phyloP scores from a whole-genome alignment of 148 eudicot genomes.

The Cornus florida region DNA sequence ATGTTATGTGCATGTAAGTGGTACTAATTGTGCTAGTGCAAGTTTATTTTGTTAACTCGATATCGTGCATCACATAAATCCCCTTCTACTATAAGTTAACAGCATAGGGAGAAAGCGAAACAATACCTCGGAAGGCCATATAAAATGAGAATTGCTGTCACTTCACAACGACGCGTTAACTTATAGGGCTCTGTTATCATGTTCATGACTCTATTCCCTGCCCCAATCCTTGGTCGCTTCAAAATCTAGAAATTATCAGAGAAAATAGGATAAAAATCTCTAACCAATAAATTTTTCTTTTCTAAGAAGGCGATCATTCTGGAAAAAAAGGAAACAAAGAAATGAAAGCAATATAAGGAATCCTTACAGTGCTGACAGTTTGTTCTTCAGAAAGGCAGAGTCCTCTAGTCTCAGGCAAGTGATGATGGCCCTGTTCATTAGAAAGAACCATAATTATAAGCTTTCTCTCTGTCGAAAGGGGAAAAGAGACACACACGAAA shows the following conservation, averaged over 20 bases:
- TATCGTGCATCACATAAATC: no score
- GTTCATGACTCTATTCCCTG: conserved; percentile 45
- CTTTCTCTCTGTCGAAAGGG: conserved; percentile 20
- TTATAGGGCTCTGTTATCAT: conserved; percentile 70
- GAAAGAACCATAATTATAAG: neutral
- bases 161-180: conserved; percentile 71
- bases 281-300: neutral
- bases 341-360: neutral
- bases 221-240: conserved; percentile 50
- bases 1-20: no score
- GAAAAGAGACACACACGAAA: neutral
- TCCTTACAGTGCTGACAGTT: conserved; percentile 51
- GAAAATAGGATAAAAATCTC: neutral
- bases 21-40: no score
- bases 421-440: conserved; percentile 57
- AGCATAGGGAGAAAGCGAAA: conserved; percentile 2
- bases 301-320: neutral
- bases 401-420: conserved; percentile 78
- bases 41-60: no score
- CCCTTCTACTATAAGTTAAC: no score
- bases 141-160: conserved; percentile 76
- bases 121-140: conserved; percentile 82
- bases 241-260: conserved; percentile 32
- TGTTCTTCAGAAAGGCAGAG: conserved; percentile 73
- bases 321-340: conserved; percentile 1